Conservation (phyloP, 2,329 filamentous ascomycete genomes). For the Monosporascus sp. region DNA sequence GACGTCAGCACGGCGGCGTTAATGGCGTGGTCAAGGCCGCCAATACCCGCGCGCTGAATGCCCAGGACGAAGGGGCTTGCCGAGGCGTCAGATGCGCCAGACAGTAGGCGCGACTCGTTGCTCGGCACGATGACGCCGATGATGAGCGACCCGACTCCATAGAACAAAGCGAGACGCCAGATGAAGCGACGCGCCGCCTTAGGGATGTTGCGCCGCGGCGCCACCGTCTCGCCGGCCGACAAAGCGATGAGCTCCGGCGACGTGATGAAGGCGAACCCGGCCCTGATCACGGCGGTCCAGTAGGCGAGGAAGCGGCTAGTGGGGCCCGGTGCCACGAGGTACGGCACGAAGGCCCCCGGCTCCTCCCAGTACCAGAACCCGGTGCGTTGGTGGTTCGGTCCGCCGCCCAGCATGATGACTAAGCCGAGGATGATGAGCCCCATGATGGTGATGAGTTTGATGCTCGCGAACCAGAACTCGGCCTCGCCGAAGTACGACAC, state of each 20-base stretch:
- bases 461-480: conserved; percentile 56
- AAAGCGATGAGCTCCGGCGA: conserved; percentile 59
- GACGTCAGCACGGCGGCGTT: conserved; percentile 64
- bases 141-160: conserved; percentile 56
- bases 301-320: conserved; percentile 54
- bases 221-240: conserved; percentile 59
- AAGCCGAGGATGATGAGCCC: conserved; percentile 52
- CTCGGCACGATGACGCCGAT: conserved; percentile 61
- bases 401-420: conserved; percentile 52
- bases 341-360: conserved; percentile 41
- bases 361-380: conserved; percentile 47
- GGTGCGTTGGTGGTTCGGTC: conserved; percentile 41
- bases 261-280: conserved; percentile 57
- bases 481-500: conserved; percentile 55
- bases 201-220: conserved; percentile 61
- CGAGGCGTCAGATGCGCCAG: conserved; percentile 51
- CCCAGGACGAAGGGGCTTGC: conserved; percentile 62
- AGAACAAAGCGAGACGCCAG: conserved; percentile 58
- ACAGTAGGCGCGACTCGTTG: conserved; percentile 56
- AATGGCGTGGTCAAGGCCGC: conserved; percentile 58
- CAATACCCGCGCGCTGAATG: conserved; percentile 61
- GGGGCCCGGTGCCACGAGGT: conserved; percentile 34
- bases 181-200: conserved; percentile 59
- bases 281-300: conserved; percentile 52
- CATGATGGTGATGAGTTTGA: conserved; percentile 56